Base-by-base conservation (phyloP, 805 yeast species). In the Kuraishia ogatae region DNA sequence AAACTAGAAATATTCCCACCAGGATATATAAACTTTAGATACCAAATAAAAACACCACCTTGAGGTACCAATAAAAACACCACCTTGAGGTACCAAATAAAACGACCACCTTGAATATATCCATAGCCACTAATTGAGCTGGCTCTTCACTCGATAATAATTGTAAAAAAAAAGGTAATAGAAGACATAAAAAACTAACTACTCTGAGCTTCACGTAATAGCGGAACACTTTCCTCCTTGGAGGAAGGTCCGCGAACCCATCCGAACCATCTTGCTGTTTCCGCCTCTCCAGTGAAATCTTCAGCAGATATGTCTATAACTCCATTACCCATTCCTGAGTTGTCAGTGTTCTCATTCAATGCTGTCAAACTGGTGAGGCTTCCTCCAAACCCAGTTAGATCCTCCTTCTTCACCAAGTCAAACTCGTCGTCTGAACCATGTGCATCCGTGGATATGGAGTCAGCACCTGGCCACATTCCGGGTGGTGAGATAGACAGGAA, bases 351-450 rank as follows among this genome's bases (percentile, higher is more conserved):
- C n/a, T 11, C 17, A 11, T 4, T 15, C 43, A 35, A 17, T 47
- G 46, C 19, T 51, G 20, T 35, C 8, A 10, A 50, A 48, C 46
- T 23, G 28, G n/a, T 48, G 29, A 39, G 1, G 22, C 19, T 1
- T 24, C 39, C 21, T 26, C 22, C 17, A 48, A 21, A 6, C 43
- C 53, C 28, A 50, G 48, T 6, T n/a, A 64, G 50, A 50, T 65
- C 72, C 21, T 64, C 68, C 50, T 63, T 63, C 46, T 73, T 78
- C 49, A 80, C 78, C 26, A 80, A 65, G 55, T 78, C 83, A 65
- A 72, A 79, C 39, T 75, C 84, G 35, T 66, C 73, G 39, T 54
- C 52, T 20, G 23, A 29, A 5, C 66, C 67, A 15, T 52, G 2
- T 46, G 52, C 51, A 54, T 48, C 53, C 29, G 28, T 47, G 10